Evolutionary conservation across 164 flowering plant genomes (phyloP).

Genomic region (Stephania cephalantha): DNA sequence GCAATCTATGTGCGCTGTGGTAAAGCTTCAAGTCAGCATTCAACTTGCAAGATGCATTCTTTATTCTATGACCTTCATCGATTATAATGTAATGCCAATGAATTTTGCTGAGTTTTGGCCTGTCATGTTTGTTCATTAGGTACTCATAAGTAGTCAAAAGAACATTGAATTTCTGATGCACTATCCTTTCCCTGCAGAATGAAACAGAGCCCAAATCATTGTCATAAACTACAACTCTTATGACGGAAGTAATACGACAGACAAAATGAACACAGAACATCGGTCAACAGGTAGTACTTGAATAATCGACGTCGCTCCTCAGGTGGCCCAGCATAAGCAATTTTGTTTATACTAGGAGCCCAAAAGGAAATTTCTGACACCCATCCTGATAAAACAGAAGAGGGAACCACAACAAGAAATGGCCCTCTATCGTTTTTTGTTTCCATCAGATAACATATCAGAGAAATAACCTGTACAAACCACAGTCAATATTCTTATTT

Average conservation of each 20-base stretch:
- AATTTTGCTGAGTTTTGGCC: conserved; percentile 87
- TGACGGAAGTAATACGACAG: not conserved
- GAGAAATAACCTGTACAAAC: conserved; percentile 69
- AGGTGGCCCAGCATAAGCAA: conserved; percentile 93
- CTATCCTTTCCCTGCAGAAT: conserved; percentile 74
- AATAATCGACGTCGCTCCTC: conserved; percentile 87
- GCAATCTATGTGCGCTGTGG: conserved; percentile 81
- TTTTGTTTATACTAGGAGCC: conserved; percentile 80
- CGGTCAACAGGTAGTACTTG: conserved; percentile 45
- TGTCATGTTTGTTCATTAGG: conserved; percentile 96
- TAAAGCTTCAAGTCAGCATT: conserved; percentile 94
- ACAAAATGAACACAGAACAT: not conserved
- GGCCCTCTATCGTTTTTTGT: conserved; percentile 92
- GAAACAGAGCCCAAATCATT: conserved; percentile 8
- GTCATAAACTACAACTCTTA: not conserved
- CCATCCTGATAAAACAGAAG: conserved; percentile 96
- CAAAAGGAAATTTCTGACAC: conserved; percentile 75
- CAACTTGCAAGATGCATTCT: conserved; percentile 97
- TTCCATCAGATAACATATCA: conserved; percentile 94
- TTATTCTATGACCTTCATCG: conserved; percentile 98
- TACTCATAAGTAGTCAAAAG: conserved; percentile 96
- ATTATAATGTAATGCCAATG: conserved; percentile 95
- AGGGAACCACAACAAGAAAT: conserved; percentile 93
- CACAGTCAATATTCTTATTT: conserved; percentile 6
- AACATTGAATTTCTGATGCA: conserved; percentile 91